Base-by-base conservation (phyloP, 208 protist genomes). In the Acanthamoeba polyphaga region DNA sequence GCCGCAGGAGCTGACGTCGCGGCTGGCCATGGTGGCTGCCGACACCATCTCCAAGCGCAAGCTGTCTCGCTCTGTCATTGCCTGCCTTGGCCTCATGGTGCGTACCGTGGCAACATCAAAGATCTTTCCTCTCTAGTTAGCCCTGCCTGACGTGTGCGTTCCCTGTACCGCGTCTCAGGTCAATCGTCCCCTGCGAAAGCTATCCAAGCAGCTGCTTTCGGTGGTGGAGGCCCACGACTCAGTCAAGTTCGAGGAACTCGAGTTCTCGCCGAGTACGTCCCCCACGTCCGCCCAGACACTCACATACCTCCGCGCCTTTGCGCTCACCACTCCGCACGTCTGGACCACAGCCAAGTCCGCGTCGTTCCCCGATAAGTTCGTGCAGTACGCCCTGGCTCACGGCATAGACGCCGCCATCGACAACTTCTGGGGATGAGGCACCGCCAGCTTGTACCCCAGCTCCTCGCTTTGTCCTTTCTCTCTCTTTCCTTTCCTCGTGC, bases 1-100 rank as follows among this genome's bases (percentile, higher is more conserved):
- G 5, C 8, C 29, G 22, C 74, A 82, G 84, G 84, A 91, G 46
- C 34, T 91, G 13, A 72, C 84, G 0, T 91, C 84, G 9, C 84
- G 84, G 19, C n/a, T 91, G 13, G 84, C 84, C 58, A 91, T 91
- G 84, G 84, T 91, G 51, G 84, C 84, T 27, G 84, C 84, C 8
- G 84, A 91, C n/a, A 91, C 84, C 53, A 91, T 91, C 84, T 91
- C 43, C 84, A 91, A 91, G 60, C 51, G 84, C 19, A 91, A 91
- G 43, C 51, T 91, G 27, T 91, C 84, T 38, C 51, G 84, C 19
- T 91, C 84, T 13, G 84, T 91, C 51, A 91, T 91, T 19, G 84
- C 84, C 29, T 91, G 84, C 51, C 43, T 91, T 13, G 84, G 84
- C 60, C 24, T 91, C 27, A 91, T 91, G 84, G 84, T 91, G 8